Evolutionary conservation across 495 filamentous ascomycete species (phyloP), one percentile per base, ranked within the genome.

Genomic region (Tuber indicum): DNA sequence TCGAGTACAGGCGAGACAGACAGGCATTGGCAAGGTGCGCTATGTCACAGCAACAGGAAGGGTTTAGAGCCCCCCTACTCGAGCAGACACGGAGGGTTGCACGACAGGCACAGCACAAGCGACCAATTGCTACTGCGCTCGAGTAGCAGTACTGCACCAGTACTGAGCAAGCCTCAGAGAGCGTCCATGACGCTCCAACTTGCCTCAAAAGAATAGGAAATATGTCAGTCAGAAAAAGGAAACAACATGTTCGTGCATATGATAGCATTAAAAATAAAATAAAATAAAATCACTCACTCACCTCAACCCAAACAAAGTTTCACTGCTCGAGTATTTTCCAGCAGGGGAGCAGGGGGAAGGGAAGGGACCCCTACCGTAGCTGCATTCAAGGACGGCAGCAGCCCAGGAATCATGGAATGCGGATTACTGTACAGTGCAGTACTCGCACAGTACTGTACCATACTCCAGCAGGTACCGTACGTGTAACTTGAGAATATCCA

Each of bases 181-280:
- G 52, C 52, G 23, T 58, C 52, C 23, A 26, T 58, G 52, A 58
- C 52, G 8, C n/a, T 26, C n/a, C 52, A 32, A 52, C 47, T n/a
- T n/a, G 21, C 21, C 23, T 52, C 47, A n/a, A n/a, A 62, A 62
- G n/a, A 62, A 62, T 26, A 62, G 32, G 26, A 16, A 62, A 62
- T 12, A 58, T 62, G 52, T 62, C n/a, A 62, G 52, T 32, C n/a
- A 62, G 52, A 62, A 62, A 62, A 62, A 62, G 52, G 26, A 62
- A 62, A 62, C 2, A 58, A 58, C 2, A 0, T 1, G n/a, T 58
- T 32, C 58, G 26, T 17, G 26, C 58, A 66, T 14, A 32, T 32
- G 32, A 32, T 32, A 36, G 58, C 26, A 66, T 36, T 41, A 62
- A 62, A 16, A n/a, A n/a, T n/a, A n/a, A 52, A 52, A 32, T 10